Evolutionary conservation across 2,329 filamentous ascomycete species (phyloP).

Genomic region (Zarea fungicola): DNA sequence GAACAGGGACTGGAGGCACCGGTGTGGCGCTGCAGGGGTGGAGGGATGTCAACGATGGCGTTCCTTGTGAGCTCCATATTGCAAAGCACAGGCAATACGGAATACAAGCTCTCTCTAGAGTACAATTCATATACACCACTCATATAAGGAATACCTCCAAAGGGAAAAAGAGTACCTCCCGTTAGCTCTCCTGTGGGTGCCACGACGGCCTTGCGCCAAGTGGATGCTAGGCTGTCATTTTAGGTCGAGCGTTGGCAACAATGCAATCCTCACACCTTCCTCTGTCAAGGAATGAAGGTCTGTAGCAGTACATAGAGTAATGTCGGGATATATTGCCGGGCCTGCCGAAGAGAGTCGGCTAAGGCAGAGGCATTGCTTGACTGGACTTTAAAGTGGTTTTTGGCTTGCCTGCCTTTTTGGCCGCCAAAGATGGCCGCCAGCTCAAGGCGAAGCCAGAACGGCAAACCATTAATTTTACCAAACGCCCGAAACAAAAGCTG

Average conservation of each 20-base stretch:
- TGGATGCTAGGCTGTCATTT: background rate
- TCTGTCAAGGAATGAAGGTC: background rate
- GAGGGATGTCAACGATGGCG: slow-evolving; percentile 6
- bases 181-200: background rate
- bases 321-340: slow-evolving; percentile 6
- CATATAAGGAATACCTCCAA: background rate
- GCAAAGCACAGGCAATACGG: slow-evolving; percentile 5
- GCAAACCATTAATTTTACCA: too few species aligned
- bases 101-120: background rate
- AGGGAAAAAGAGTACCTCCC: background rate
- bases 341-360: slow-evolving; percentile 1
- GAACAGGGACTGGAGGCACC: too few species aligned
- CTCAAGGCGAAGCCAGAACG: too few species aligned
- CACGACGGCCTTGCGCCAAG: slow-evolving; percentile 5
- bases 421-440: too few species aligned
- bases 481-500: background rate
- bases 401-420: too few species aligned
- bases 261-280: background rate
- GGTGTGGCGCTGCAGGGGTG: too few species aligned
- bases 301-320: background rate
- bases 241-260: background rate
- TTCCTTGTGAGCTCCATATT: background rate
- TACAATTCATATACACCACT: background rate
- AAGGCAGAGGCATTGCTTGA: background rate
- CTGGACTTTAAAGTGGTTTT: too few species aligned